Evolutionary conservation across 495 filamentous ascomycete species (phyloP), one percentile per base, ranked within the genome.

Genomic region (Beverwykella pulmonaria): DNA sequence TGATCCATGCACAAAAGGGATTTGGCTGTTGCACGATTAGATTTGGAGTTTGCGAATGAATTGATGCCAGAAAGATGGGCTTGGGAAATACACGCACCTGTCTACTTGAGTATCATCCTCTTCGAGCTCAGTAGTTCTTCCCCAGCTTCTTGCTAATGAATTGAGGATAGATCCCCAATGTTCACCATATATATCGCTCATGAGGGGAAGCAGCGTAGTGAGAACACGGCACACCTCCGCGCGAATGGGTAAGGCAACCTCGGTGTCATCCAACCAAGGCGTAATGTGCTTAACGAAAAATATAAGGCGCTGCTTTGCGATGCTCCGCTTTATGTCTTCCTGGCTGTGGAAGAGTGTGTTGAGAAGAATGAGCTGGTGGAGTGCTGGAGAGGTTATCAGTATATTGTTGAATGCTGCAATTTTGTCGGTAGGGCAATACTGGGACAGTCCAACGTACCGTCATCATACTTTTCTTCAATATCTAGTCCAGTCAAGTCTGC

Each of bases 211-310:
- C 10, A 95, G 77, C n/a, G 78, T 73, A 1, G 80, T 75, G 36
- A 98, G 75, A 0, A 80, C 82, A 65, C 87, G 87, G 61, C 88
- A 85, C 1, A 77, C 75, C 74, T 91, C 88, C 6, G 86, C 75
- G 32, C 81, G 78, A 15, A 92, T 82, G 34, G 72, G 19, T 2
- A 76, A 64, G 20, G 77, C 65, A 9, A 78, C 55, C 1, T 80
- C 71, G n/a, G 82, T 79, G 0, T 83, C 82, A 32, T 88, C 80
- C 1, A 90, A 75, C 84, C 89, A 92, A 19, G 84, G 81, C 9
- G 88, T 80, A 7, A 97, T 76, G 67, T 93, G 86, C 74, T 92
- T 91, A 30, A 92, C 83, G 25, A 93, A 86, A 72, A 96, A 92
- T 2, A 97, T 86, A 34, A 92, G 70, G 34, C 93, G 83, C 71